phyloP scores from a whole-genome alignment of 306 rosid species.

The Medicago arabica region DNA sequence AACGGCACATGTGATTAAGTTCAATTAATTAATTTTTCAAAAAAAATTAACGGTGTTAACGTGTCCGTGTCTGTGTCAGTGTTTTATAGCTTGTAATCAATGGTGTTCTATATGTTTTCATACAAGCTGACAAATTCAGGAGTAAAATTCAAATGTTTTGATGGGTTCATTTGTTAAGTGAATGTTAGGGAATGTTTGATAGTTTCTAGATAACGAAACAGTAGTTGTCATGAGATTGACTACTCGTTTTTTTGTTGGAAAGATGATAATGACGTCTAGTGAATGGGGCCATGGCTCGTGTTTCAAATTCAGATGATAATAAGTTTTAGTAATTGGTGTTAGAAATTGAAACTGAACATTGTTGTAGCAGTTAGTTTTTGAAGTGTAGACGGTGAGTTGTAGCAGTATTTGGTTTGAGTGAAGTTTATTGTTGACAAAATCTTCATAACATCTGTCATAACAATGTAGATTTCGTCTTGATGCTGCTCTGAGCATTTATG shows the following conservation, averaged over 20 bases:
- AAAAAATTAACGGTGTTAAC: too few species aligned
- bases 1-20: too few species aligned
- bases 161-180: conserved; percentile 25
- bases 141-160: conserved; percentile 14
- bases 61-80: too few species aligned
- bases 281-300: conserved; percentile 22
- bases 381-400: conserved; percentile 24
- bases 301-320: conserved; percentile 20
- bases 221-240: conserved; percentile 23
- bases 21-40: too few species aligned
- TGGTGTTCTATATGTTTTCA: conserved; percentile 20
- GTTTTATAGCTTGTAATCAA: not conserved
- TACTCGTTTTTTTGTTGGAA: conserved; percentile 21
- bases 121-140: conserved; percentile 13
- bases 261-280: conserved; percentile 31
- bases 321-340: conserved; percentile 24
- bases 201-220: conserved; percentile 25
- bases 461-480: conserved; percentile 28
- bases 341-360: conserved; percentile 19
- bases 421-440: conserved; percentile 8
- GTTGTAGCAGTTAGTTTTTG: conserved; percentile 19
- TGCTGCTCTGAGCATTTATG: conserved; percentile 31
- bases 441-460: conserved; percentile 13
- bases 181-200: conserved; percentile 14
- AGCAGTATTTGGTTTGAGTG: conserved; percentile 27